These are phyloP conservation scores for Cephaloascus fragrans DNA, from an alignment of 805 yeast genomes.

Conservation along the genomic window DNA sequence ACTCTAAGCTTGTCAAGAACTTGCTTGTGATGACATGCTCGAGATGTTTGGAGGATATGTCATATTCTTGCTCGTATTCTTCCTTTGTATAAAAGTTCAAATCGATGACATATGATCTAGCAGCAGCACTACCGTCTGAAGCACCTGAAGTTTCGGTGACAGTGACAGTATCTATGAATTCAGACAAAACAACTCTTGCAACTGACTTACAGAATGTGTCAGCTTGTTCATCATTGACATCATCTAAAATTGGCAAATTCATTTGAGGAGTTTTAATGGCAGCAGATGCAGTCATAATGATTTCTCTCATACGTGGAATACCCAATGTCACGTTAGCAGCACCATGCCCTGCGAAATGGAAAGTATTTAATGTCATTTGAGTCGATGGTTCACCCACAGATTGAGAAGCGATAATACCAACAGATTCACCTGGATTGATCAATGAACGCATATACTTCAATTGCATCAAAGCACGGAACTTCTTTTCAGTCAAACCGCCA, in stretches of 20 bases:
- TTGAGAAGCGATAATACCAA: conserved; percentile 97
- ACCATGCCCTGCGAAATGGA: conserved; percentile 99
- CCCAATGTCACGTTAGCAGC: conserved; percentile 99
- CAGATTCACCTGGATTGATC: conserved; percentile 94
- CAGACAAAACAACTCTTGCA: conserved; percentile 76
- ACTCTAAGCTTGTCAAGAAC: conserved; percentile 66
- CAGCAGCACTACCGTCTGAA: conserved; percentile 30
- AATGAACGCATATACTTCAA: conserved; percentile 95
- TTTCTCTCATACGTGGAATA: conserved; percentile 99
- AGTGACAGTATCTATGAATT: conserved; percentile 73
- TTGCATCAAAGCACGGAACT: conserved; percentile 95
- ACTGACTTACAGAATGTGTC: conserved; percentile 89
- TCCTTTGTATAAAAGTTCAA: conserved; percentile 64
- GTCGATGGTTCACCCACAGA: conserved; percentile 99
- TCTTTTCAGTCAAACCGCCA: conserved; percentile 58
- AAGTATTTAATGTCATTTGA: conserved; percentile 94
- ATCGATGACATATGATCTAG: conserved; percentile 68
- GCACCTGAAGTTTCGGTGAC: conserved; percentile 86
- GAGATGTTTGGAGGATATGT: conserved; percentile 70
- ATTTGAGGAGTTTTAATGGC: conserved; percentile 97
- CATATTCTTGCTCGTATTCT: conserved; percentile 85
- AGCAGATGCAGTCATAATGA: conserved; percentile 97
- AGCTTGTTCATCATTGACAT: conserved; percentile 79
- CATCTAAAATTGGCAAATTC: conserved; percentile 78
- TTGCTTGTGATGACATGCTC: conserved; percentile 54